Evolutionary conservation across 2,329 filamentous ascomycete genomes (phyloP).

Genomic region (Trichoderma atrobrunneum): DNA sequence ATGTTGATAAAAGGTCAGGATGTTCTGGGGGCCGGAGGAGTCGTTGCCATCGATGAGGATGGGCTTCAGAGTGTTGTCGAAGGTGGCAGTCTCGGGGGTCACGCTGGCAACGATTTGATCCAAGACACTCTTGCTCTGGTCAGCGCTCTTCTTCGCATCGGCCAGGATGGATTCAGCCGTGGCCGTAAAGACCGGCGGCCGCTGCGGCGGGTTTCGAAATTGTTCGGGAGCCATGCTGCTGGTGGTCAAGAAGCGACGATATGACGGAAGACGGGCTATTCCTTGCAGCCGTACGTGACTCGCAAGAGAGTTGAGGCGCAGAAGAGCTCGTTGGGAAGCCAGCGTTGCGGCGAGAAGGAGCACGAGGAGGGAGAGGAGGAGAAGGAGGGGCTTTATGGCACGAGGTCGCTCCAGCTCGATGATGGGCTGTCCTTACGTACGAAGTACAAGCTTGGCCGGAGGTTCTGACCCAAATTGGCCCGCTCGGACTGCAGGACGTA

Average conservation of each 20-base stretch:
- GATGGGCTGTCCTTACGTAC: neutral
- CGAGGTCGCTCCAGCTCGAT: conserved; percentile 30
- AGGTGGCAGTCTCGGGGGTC: conserved; percentile 50
- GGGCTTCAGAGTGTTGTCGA: conserved; percentile 57
- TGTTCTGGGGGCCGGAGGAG: conserved; percentile 57
- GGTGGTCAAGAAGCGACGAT: conserved; percentile 42
- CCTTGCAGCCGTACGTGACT: conserved; percentile 50
- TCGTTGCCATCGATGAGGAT: conserved; percentile 72
- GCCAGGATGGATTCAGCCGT: conserved; percentile 66
- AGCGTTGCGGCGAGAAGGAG: conserved; percentile 63
- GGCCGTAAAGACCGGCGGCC: conserved; percentile 73
- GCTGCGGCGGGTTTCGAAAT: conserved; percentile 72
- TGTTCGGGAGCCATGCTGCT: conserved; percentile 63
- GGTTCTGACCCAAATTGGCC: neutral
- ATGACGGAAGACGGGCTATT: conserved; percentile 29
- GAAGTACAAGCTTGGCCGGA: neutral
- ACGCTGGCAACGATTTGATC: conserved; percentile 67
- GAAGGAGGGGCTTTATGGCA: conserved; percentile 30
- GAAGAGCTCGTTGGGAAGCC: conserved; percentile 60
- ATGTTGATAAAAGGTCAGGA: conserved; percentile 77
- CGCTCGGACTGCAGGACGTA: conserved; percentile 7
- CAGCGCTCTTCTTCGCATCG: conserved; percentile 65
- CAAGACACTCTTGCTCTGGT: conserved; percentile 59
- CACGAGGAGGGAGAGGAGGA: conserved; percentile 50
- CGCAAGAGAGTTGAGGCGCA: conserved; percentile 58